Evolutionary conservation across 345 rosid species (phyloP).

Genomic region (Aquilaria malaccensis): DNA sequence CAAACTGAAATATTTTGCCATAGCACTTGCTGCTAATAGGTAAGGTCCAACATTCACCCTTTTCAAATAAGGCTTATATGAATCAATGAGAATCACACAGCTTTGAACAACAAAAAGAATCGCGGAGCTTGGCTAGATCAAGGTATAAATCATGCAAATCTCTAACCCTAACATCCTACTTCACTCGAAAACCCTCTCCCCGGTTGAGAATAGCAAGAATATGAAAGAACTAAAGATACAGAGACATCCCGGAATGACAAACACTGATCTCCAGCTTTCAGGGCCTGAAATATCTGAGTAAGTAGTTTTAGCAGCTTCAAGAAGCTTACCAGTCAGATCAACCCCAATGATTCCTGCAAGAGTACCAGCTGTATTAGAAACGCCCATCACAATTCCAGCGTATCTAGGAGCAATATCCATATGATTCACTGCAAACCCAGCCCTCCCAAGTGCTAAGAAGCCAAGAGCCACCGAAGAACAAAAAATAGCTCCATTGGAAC

Average conservation of each 20-base stretch:
- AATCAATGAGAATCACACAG: background rate
- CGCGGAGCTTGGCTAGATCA: no score
- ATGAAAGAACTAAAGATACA: conserved; percentile 72
- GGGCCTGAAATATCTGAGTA: conserved; percentile 81
- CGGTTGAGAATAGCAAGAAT: conserved; percentile 75
- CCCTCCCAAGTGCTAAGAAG: conserved; percentile 84
- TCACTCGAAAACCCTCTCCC: conserved; percentile 96
- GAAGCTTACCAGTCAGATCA: conserved; percentile 77
- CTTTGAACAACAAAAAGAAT: background rate
- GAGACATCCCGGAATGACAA: conserved; percentile 80
- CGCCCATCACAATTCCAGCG: conserved; percentile 96
- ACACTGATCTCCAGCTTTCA: conserved; percentile 91
- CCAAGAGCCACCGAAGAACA: conserved; percentile 93
- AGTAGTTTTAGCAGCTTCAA: conserved; percentile 69
- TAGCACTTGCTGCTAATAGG: background rate
- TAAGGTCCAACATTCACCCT: conserved; percentile 5
- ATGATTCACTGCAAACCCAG: conserved; percentile 98
- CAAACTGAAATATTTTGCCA: no score
- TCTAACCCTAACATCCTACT: background rate
- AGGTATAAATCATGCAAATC: no score
- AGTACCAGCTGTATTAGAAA: conserved; percentile 97
- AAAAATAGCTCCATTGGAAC: conserved; percentile 67
- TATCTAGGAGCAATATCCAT: conserved; percentile 98
- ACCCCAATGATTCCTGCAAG: conserved; percentile 94
- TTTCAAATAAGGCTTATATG: background rate